Percentiles rank a stretch among this genome's conserved stretches.
These are phyloP conservation scores for Diatrype stigma DNA, from an alignment of 2,329 filamentous ascomycete species.

Conservation along the genomic window DNA sequence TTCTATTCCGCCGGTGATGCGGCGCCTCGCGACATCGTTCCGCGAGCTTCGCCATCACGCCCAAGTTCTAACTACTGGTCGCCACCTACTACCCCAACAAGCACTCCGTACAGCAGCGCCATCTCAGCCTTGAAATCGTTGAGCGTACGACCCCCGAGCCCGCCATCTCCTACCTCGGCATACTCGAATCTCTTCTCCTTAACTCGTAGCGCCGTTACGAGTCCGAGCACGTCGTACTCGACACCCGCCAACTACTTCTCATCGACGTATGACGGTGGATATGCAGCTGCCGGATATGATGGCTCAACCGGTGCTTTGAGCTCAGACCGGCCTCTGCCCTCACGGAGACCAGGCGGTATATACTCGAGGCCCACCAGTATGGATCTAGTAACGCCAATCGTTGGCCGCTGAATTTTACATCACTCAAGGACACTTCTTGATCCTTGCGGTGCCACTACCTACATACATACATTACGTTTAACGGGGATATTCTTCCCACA, in stretches of 20 bases:
- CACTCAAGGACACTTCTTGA: too few species aligned
- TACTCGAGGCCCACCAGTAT: slow-evolving; percentile 59
- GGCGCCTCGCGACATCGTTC: slow-evolving; percentile 59
- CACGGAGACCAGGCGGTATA: slow-evolving; percentile 44
- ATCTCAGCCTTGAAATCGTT: slow-evolving; percentile 54
- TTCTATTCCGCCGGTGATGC: slow-evolving; percentile 42
- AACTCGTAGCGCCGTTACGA: slow-evolving; percentile 45
- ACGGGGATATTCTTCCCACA: too few species aligned
- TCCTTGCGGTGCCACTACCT: too few species aligned
- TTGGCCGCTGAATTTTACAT: slow-evolving; percentile 38
- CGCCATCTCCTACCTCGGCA: slow-evolving; percentile 47
- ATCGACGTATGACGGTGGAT: slow-evolving; percentile 49
- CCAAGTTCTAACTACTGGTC: slow-evolving; percentile 52
- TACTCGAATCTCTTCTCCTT: slow-evolving; percentile 51
- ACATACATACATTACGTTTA: too few species aligned
- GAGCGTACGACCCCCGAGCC: slow-evolving; percentile 50
- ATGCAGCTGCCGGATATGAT: slow-evolving; percentile 31
- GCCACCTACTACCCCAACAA: slow-evolving; percentile 48
- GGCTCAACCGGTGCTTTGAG: slow-evolving; percentile 35
- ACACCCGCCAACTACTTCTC: slow-evolving; percentile 41
- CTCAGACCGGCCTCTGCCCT: slow-evolving; percentile 52
- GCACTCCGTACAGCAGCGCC: slow-evolving; percentile 44
- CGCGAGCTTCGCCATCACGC: slow-evolving; percentile 59
- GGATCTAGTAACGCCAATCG: slow-evolving; percentile 58
- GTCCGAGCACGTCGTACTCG: slow-evolving; percentile 51